Conservation (phyloP, 2,329 filamentous ascomycete species). For the Colletotrichum sp. region DNA sequence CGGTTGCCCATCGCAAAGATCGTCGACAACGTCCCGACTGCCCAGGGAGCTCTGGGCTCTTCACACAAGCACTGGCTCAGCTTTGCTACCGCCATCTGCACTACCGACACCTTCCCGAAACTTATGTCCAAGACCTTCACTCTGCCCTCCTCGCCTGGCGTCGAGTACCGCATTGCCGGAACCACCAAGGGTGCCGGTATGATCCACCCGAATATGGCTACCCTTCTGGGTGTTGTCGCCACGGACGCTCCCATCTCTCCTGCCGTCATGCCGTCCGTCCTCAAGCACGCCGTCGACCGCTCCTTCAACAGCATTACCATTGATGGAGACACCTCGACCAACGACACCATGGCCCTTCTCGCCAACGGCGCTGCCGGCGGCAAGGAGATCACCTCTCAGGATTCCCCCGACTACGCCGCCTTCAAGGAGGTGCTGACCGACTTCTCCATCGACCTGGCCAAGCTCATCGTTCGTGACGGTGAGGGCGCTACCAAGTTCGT, state of each 20-base stretch:
- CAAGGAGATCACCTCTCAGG: conserved; percentile 59
- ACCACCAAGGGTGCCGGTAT: conserved; percentile 99
- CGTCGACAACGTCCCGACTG: conserved; percentile 78
- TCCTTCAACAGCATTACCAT: conserved; percentile 98
- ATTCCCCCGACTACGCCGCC: conserved; percentile 68
- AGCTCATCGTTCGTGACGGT: conserved; percentile 93
- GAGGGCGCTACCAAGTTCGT: conserved; percentile 99
- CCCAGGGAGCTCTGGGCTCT: conserved; percentile 72
- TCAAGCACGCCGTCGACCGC: conserved; percentile 76
- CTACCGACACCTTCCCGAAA: conserved; percentile 98
- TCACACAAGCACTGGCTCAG: conserved; percentile 87
- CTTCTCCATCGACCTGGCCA: conserved; percentile 84
- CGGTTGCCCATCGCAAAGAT: conserved; percentile 93
- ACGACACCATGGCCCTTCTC: conserved; percentile 93
- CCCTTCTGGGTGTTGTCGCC: conserved; percentile 87
- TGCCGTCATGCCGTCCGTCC: conserved; percentile 68
- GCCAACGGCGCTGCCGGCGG: conserved; percentile 93
- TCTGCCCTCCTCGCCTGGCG: conserved; percentile 77
- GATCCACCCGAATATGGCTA: conserved; percentile 99
- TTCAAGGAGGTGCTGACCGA: conserved; percentile 74
- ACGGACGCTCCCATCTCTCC: conserved; percentile 86
- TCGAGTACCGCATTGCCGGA: conserved; percentile 85
- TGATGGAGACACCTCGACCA: conserved; percentile 96
- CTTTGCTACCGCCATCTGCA: conserved; percentile 92
- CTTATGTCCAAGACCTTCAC: conserved; percentile 84